Base-by-base conservation (phyloP, 768 basidiomycete genomes). In the Botryobasidium botryosum region DNA sequence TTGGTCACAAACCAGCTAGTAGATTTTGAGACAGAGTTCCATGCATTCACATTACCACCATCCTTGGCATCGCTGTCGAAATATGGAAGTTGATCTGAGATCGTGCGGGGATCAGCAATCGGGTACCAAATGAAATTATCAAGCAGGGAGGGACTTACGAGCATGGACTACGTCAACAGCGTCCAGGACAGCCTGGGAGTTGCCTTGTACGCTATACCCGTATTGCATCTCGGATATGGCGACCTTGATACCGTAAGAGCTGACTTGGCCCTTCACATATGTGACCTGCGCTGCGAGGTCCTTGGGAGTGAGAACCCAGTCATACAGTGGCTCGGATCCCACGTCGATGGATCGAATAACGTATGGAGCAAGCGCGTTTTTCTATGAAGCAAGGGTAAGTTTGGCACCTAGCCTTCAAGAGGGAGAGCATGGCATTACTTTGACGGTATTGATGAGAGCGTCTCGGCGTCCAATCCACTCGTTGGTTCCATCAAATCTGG, bases 171-270 rank as follows among this genome's bases (percentile, higher is more conserved):
- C 29, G 35, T 53, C 52, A 27, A 51, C 49, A 6, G 52, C 50
- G 28, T 51, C 40, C 18, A 46, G 42, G 15, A 53, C 47, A 12
- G 39, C 36, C 10, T 28, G 28, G 28, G 37, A 28, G 28, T 48
- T 28, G 25, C 51, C 50, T 17, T 43, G 40, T 29, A 40, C 40
- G 13, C 29, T 33, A 29, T 40, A 51, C 18, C 51, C 47, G 35
- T 51, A 51, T 32, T 43, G 40, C 47, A 53, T 51, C 15, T 53
- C 52, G 7, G 50, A 51, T 10, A 48, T 53, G n/a, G 52, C 48
- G 26, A 53, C 50, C 33, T 36, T 31, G 40, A 53, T 50, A 17
- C 47, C 50, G 36, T 37, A 44, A 21, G 39, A 26, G 20, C 25
- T 36, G 23, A 46, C 42, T 12, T 39, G 42, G 35, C 29, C 37